phyloP scores from a whole-genome alignment of 495 filamentous ascomycete species.

The Darksidea phi region DNA sequence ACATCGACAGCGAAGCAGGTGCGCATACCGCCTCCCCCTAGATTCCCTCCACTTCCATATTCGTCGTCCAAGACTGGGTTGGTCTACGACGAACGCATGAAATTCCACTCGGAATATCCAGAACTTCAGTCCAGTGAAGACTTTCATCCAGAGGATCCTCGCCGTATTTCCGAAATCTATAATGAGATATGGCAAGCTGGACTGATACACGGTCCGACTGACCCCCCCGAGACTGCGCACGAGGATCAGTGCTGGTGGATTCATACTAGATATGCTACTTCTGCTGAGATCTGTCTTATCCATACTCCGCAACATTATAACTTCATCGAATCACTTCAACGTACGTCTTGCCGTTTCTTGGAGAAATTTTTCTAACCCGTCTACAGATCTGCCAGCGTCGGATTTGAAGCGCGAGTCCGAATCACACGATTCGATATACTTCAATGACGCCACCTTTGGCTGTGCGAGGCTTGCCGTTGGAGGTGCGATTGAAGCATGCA shows the following conservation, averaged over 20 bases:
- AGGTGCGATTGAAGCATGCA: constrained; percentile 90
- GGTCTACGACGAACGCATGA: constrained; percentile 93
- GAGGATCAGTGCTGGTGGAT: constrained; percentile 72
- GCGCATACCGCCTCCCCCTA: constrained; percentile 25
- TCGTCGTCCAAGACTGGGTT: constrained; percentile 55
- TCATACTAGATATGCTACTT: constrained; percentile 66
- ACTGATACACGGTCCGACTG: constrained; percentile 60
- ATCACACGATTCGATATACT: constrained; percentile 81
- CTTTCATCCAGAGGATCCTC: constrained; percentile 90
- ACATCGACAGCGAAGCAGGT: constrained; percentile 18
- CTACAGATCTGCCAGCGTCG: constrained; percentile 54
- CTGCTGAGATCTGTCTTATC: constrained; percentile 72
- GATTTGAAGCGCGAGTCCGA: constrained; percentile 65
- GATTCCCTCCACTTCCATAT: constrained; percentile 39
- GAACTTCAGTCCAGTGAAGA: constrained; percentile 51
- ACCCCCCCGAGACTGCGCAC: constrained; percentile 49
- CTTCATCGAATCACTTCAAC: constrained; percentile 65
- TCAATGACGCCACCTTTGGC: constrained; percentile 76
- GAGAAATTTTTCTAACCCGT: background rate
- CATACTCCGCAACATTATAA: constrained; percentile 73
- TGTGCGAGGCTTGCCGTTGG: constrained; percentile 83
- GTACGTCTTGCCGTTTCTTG: constrained; percentile 40
- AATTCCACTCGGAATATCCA: constrained; percentile 74
- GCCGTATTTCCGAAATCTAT: constrained; percentile 87
- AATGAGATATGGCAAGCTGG: constrained; percentile 75